Evolutionary conservation across 2,329 filamentous ascomycete genomes (phyloP).

Genomic region (Didymella sp.): DNA sequence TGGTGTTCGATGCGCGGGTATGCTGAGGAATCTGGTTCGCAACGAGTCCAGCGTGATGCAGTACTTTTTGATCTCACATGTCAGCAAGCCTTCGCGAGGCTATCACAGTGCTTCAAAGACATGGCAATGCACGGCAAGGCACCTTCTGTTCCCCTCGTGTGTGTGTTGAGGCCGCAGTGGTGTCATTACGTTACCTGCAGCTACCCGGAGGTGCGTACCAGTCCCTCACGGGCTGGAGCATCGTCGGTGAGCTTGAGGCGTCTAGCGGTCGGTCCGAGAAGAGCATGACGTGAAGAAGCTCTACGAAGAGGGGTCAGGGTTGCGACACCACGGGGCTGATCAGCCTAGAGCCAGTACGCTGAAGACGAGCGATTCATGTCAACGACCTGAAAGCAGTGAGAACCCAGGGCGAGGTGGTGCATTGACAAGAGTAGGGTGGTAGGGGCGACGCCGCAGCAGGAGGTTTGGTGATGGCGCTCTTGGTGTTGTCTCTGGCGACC

Average conservation of each 20-base stretch:
- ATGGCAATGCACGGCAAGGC: neutral
- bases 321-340: neutral
- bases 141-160: neutral
- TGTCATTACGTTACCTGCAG: neutral
- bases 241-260: neutral
- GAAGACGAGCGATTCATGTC: neutral
- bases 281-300: neutral
- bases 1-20: too few relatives aligned
- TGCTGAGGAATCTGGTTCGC: too few relatives aligned
- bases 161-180: neutral
- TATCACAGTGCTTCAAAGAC: neutral
- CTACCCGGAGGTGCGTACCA: neutral
- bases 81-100: neutral
- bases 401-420: neutral
- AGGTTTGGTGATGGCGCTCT: constrained; percentile 3
- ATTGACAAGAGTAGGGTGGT: constrained; percentile 1
- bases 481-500: constrained; percentile 15
- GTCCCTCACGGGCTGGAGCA: neutral
- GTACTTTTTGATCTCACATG: too few relatives aligned
- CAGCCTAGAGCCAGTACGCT: neutral
- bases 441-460: neutral
- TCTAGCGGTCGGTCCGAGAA: neutral
- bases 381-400: too few relatives aligned
- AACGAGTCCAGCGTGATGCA: too few relatives aligned
- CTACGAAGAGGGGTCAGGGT: neutral